phyloP scores from a whole-genome alignment of 1,284 basidiomycete genomes.

The Apiotrichum gamsii region DNA sequence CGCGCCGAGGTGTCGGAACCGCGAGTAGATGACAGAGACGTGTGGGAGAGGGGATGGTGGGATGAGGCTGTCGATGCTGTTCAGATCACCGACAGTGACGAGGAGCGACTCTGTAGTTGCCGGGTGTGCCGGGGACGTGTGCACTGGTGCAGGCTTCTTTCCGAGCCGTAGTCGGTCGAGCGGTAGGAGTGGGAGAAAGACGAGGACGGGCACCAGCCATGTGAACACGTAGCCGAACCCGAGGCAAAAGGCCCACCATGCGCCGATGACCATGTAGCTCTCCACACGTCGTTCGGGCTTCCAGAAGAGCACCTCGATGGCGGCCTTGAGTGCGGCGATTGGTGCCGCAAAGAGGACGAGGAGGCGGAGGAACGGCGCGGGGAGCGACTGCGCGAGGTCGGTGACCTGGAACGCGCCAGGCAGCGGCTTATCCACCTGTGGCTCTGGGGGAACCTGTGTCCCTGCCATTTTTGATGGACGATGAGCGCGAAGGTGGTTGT shows the following conservation, averaged over 20 bases:
- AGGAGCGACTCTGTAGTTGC: conserved; percentile 60
- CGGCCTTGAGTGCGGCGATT: conserved; percentile 52
- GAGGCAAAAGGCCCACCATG: conserved; percentile 73
- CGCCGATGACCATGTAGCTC: conserved; percentile 60
- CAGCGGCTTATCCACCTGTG: neutral
- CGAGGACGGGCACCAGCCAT: conserved; percentile 44
- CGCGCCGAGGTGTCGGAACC: conserved; percentile 33
- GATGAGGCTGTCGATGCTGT: conserved; percentile 42
- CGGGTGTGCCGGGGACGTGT: conserved; percentile 41
- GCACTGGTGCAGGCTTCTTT: neutral
- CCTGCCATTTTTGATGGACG: too few relatives aligned
- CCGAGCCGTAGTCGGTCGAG: conserved; percentile 47
- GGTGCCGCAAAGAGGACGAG: conserved; percentile 51
- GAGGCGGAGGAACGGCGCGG: conserved; percentile 43
- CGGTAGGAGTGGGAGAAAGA: conserved; percentile 35
- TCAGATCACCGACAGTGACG: conserved; percentile 41
- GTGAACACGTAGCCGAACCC: conserved; percentile 55
- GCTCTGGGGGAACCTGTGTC: neutral
- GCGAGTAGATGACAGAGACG: conserved; percentile 22
- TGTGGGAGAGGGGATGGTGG: conserved; percentile 33
- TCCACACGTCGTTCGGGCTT: conserved; percentile 56
- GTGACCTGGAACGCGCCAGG: conserved; percentile 6
- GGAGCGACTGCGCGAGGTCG: conserved; percentile 42
- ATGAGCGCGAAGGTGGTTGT: too few relatives aligned
- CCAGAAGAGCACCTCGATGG: conserved; percentile 61